A percentile compares a stretch with the other conserved stretches of the same genome.
Conservation (phyloP, 2,329 filamentous ascomycete species). For the Xylariaceae sp. region DNA sequence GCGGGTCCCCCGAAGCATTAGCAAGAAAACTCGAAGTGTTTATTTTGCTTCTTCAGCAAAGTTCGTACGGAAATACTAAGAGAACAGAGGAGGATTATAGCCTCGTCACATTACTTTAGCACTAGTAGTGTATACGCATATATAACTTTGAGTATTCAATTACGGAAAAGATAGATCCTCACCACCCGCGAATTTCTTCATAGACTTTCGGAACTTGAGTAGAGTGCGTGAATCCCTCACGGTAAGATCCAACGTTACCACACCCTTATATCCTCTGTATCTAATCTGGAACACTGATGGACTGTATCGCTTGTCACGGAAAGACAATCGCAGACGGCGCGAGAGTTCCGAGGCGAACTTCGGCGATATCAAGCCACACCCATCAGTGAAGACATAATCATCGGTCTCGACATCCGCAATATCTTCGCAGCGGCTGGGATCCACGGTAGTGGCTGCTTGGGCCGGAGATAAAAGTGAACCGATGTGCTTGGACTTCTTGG, state of each 20-base stretch:
- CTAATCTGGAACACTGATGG: conserved; percentile 17
- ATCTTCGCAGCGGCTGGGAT: conserved; percentile 14
- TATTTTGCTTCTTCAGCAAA: conserved; percentile 7
- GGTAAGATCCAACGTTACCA: conserved; percentile 9
- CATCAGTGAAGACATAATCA: conserved; percentile 14
- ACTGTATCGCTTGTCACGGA: conserved; percentile 16
- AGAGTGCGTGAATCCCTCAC: conserved; percentile 5
- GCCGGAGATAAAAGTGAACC: conserved; percentile 14
- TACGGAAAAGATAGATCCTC: conserved; percentile 8
- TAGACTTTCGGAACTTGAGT: conserved; percentile 18
- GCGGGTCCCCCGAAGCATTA: conserved; percentile 2
- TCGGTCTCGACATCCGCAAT: conserved; percentile 14
- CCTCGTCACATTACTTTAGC: too few relatives aligned
- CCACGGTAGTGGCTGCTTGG: neutral
- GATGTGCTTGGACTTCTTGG: conserved; percentile 14
- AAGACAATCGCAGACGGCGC: conserved; percentile 2
- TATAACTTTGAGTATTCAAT: conserved; percentile 12
- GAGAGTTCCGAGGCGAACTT: conserved; percentile 9
- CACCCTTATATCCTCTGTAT: conserved; percentile 17
- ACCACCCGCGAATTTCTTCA: conserved; percentile 19
- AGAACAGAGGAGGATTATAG: conserved; percentile 6
- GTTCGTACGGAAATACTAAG: conserved; percentile 11
- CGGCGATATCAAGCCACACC: conserved; percentile 16
- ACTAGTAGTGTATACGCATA: too few relatives aligned
- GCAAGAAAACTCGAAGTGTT: conserved; percentile 11